These are phyloP conservation scores for Moelleriella libera DNA, from an alignment of 2,329 filamentous ascomycete genomes.

Conservation along the genomic window DNA sequence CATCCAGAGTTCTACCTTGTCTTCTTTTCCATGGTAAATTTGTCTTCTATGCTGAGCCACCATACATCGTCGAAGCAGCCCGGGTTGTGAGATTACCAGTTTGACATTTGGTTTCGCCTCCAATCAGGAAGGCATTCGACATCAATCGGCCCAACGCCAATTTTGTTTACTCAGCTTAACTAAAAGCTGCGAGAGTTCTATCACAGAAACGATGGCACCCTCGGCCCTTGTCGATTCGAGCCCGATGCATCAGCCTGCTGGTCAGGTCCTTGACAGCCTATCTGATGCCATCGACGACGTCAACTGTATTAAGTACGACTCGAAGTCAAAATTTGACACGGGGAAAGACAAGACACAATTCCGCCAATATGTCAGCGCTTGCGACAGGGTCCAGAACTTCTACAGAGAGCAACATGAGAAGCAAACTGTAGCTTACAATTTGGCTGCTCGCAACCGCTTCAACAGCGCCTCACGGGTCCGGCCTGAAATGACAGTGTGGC, in stretches of 20 bases:
- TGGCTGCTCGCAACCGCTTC: slow-evolving; percentile 52
- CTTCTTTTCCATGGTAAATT: background rate
- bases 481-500: slow-evolving; percentile 73
- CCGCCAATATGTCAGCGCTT: slow-evolving; percentile 71
- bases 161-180: no score
- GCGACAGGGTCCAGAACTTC: slow-evolving; percentile 74
- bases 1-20: background rate
- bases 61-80: no score
- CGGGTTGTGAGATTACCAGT: no score
- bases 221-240: slow-evolving; percentile 9
- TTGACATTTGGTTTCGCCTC: no score
- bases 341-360: slow-evolving; percentile 70
- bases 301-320: slow-evolving; percentile 36
- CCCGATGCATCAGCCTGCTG: slow-evolving; percentile 4
- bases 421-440: slow-evolving; percentile 74
- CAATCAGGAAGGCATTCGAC: no score
- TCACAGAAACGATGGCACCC: slow-evolving; percentile 11
- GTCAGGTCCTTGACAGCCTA: slow-evolving; percentile 28
- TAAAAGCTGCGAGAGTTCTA: no score
- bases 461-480: slow-evolving; percentile 43
- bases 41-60: background rate
- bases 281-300: slow-evolving; percentile 36
- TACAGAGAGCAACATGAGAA: slow-evolving; percentile 60
- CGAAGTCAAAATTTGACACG: slow-evolving; percentile 51
- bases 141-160: no score